phyloP scores from a whole-genome alignment of 2,329 filamentous ascomycete species.

The Acrodontium crateriforme region DNA sequence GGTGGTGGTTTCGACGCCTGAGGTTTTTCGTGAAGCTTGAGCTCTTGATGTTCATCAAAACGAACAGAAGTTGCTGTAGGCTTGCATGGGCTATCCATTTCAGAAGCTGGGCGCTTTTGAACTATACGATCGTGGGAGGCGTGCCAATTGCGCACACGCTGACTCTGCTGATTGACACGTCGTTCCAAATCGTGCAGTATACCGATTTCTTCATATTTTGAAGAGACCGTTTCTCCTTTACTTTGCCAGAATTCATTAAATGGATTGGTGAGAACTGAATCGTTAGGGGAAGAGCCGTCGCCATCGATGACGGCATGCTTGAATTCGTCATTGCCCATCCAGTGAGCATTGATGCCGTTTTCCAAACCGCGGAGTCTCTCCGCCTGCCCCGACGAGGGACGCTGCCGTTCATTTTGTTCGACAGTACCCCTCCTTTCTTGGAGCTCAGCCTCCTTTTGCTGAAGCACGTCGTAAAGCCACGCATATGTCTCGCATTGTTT shows the following conservation, averaged over 20 bases:
- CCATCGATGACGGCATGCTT: conserved; percentile 57
- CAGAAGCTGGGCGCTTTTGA: conserved; percentile 6
- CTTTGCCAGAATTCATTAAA: conserved; percentile 65
- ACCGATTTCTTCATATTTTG: conserved; percentile 37
- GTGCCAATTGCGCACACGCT: conserved; percentile 60
- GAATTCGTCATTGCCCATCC: conserved; percentile 66
- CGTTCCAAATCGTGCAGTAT: conserved; percentile 58
- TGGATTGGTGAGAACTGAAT: conserved; percentile 45
- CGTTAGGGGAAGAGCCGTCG: conserved; percentile 42
- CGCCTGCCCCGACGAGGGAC: conserved; percentile 15
- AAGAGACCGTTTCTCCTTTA: conserved; percentile 36
- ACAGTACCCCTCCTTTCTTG: conserved; percentile 32
- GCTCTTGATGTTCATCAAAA: conserved; percentile 18
- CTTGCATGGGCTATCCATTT: background rate
- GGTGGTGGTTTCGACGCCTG: conserved; percentile 5
- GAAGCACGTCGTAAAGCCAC: conserved; percentile 45
- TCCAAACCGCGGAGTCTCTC: conserved; percentile 29
- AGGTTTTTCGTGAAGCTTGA: conserved; percentile 14
- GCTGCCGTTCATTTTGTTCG: conserved; percentile 6
- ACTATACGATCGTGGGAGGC: conserved; percentile 39
- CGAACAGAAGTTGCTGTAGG: conserved; percentile 3
- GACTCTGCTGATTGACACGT: conserved; percentile 52
- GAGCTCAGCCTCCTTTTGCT: conserved; percentile 33
- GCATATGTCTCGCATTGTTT: conserved; percentile 43
- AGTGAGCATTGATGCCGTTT: conserved; percentile 54